phyloP scores from a whole-genome alignment of 2,329 filamentous ascomycete genomes.

The Fusarium sp. region DNA sequence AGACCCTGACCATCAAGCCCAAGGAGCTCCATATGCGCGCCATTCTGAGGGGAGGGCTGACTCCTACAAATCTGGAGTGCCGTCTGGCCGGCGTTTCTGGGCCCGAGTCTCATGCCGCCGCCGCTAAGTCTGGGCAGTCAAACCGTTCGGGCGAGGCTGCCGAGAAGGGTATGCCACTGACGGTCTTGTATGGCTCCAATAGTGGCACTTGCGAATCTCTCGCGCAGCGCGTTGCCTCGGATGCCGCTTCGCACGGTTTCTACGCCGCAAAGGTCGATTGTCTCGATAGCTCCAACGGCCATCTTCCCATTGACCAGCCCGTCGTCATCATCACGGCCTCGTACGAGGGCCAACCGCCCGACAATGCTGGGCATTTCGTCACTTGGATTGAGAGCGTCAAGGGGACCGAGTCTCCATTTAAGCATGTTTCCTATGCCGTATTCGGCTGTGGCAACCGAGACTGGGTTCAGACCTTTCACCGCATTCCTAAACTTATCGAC shows the following conservation, averaged over 20 bases:
- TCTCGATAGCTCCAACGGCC: constrained; percentile 71
- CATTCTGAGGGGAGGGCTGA: constrained; percentile 61
- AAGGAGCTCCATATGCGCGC: constrained; percentile 73
- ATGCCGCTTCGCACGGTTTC: constrained; percentile 71
- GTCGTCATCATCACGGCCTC: constrained; percentile 77
- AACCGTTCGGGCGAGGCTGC: no score
- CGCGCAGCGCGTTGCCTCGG: constrained; percentile 70
- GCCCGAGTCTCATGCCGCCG: no score
- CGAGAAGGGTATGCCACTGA: constrained; percentile 59
- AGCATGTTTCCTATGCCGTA: constrained; percentile 72
- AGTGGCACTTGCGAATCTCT: constrained; percentile 79
- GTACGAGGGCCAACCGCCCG: constrained; percentile 79
- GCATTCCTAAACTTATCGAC: constrained; percentile 73
- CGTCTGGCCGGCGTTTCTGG: constrained; percentile 51
- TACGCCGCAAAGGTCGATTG: constrained; percentile 61
- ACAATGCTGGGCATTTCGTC: constrained; percentile 77
- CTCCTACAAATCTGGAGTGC: constrained; percentile 59
- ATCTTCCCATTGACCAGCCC: constrained; percentile 69
- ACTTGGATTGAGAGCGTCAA: constrained; percentile 69
- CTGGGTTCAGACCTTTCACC: constrained; percentile 73
- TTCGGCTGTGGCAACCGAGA: constrained; percentile 74
- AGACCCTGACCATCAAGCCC: constrained; percentile 72
- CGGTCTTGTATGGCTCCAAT: constrained; percentile 78
- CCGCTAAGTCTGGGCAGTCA: no score
- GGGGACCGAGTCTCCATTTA: constrained; percentile 61